phyloP scores from a whole-genome alignment of 2,329 filamentous ascomycete genomes.

The Diaporthe sp. region DNA sequence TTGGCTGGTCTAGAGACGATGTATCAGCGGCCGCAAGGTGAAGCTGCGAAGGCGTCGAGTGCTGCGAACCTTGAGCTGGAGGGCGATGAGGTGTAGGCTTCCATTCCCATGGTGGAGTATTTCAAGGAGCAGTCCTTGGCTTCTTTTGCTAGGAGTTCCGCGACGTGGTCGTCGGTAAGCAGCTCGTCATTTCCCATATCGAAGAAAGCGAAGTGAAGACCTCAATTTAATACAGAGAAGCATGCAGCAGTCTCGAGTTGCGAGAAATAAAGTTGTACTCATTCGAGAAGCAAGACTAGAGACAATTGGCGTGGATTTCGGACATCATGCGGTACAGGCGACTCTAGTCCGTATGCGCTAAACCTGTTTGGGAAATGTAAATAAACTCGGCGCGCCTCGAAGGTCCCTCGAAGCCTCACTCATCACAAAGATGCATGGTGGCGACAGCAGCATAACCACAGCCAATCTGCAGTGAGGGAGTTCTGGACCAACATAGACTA shows the following conservation, averaged over 20 bases:
- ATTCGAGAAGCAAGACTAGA: background rate
- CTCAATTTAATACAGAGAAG: background rate
- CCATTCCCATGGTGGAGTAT: constrained; percentile 81
- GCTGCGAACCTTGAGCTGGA: constrained; percentile 45
- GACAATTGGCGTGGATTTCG: constrained; percentile 1
- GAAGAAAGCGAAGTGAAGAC: background rate
- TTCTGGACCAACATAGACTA: background rate
- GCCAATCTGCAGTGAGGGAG: too few species aligned
- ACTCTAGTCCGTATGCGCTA: background rate
- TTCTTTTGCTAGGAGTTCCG: constrained; percentile 83
- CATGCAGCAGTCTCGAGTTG: background rate
- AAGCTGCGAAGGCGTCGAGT: constrained; percentile 38
- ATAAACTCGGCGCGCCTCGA: constrained; percentile 25
- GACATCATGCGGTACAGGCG: background rate
- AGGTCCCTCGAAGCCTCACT: background rate
- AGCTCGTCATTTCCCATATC: constrained; percentile 63
- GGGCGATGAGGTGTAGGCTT: constrained; percentile 70
- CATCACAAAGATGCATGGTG: background rate
- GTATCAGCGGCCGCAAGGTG: constrained; percentile 35
- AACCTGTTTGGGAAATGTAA: constrained; percentile 24
- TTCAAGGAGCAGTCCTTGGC: constrained; percentile 80
- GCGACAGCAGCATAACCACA: background rate
- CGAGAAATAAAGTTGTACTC: background rate
- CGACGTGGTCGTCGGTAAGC: constrained; percentile 83
- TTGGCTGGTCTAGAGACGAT: constrained; percentile 66